These are phyloP conservation scores for Actinidia chinensis DNA, from an alignment of 179 eudicot species.

Conservation along the genomic window DNA sequence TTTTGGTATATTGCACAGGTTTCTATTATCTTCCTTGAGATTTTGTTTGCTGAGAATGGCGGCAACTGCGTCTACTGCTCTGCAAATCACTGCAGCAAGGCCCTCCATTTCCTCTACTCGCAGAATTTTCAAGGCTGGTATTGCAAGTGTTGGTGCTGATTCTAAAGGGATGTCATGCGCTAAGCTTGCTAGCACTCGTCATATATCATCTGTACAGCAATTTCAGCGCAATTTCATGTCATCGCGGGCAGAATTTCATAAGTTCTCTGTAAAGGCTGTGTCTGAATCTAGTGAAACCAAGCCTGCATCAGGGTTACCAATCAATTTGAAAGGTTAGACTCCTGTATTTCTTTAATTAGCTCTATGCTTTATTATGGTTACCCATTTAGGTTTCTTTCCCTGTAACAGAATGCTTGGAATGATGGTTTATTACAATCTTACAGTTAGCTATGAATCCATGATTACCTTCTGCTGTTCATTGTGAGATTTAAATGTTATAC, in stretches of 20 bases:
- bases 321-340: conserved; percentile 67
- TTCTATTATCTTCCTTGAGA: conserved; percentile 5
- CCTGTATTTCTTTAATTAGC: background rate
- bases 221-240: conserved; percentile 47
- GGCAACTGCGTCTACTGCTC: conserved; percentile 58
- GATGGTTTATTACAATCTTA: background rate
- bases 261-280: conserved; percentile 58
- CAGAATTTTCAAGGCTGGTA: conserved; percentile 41
- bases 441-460: background rate
- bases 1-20: background rate
- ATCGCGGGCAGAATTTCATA: conserved; percentile 33
- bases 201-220: conserved; percentile 44
- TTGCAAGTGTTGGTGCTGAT: conserved; percentile 35
- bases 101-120: conserved; percentile 47
- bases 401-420: background rate
- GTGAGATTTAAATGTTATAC: background rate
- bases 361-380: background rate
- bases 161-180: conserved; percentile 38
- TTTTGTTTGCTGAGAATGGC: conserved; percentile 42
- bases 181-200: conserved; percentile 53
- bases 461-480: background rate
- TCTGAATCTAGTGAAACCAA: conserved; percentile 60
- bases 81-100: conserved; percentile 59
- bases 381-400: background rate
- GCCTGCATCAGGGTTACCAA: conserved; percentile 59